Evolutionary conservation across 768 basidiomycete genomes (phyloP), one percentile per base, ranked within the genome.

Genomic region (Hypholoma fasciculare): DNA sequence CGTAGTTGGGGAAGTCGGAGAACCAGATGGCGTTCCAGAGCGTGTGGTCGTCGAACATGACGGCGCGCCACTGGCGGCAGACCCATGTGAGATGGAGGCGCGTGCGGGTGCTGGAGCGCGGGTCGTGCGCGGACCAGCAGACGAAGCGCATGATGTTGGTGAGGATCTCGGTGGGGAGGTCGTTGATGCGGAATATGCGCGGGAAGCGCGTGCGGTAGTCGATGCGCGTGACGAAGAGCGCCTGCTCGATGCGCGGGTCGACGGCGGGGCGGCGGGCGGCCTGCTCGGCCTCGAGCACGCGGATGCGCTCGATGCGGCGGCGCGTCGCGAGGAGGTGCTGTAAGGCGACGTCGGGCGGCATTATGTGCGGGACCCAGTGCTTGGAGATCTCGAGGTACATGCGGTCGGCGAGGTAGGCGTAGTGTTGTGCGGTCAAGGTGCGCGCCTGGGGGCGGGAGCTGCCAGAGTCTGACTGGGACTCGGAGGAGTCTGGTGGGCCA

Each of bases 21-120:
- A 89, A 87, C 81, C 81, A 86, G 56, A 91, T 77, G 16, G 83
- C 82, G 63, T 81, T 87, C 87, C 87, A 88, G 30, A 88, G 59
- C 16, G 79, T 82, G 1, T 76, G 63, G 62, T 87, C 82, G 19
- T 67, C 68, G 36, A 81, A 68, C 52, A 80, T 79, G 16, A 80
- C 66, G 34, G 68, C 69, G 52, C 87, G 78, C 86, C 86, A 86
- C 40, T 71, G 71, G 54, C 70, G 74, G 65, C 86, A 90, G 17
- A 84, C 80, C 78, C 81, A 84, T 8, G 86, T 85, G 57, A 90
- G 65, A 4, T 65, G 66, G 36, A 85, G 66, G 49, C 87, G 84
- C 56, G 60, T 65, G 8, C 60, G 54, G 17, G 80, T 71, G 11
- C 77, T 76, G 20, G 67, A 61, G 5, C 61, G 55, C 14, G 78